Base-by-base conservation (phyloP, 129 eudicot species). In the Artemisia annua region DNA sequence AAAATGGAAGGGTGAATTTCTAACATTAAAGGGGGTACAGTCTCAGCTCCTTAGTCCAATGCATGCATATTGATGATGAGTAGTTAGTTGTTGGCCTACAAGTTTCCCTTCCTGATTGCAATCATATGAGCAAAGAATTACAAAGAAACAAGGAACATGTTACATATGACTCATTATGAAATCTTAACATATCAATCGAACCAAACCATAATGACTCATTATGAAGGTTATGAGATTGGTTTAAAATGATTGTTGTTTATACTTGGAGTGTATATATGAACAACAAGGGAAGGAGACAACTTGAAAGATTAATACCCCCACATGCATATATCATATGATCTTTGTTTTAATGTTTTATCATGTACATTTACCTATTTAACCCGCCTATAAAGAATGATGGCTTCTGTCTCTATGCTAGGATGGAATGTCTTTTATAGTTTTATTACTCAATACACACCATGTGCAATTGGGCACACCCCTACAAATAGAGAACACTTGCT, bases 401-500 rank as follows among this genome's bases (percentile, higher is more conserved):
- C 49, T 50, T 73, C 26, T 32, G 51, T 53, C 62, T 28, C 62
- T 30, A 50, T 72, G 69, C 50, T 24, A 73, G 61, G 70, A 43
- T 49, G 28, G 51, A 63, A 50, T 51, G 71, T 66, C 78, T 74
- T 74, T 74, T 32, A 63, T 51, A n/a, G n/a, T n/a, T n/a, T n/a
- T n/a, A n/a, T n/a, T 3, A 35, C 32, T 51, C 63, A 18, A 62
- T 50, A 20, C 22, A 63, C 48, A 28, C 60, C 72, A 68, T 68
- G 72, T 68, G 72, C 72, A 50, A 24, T 49, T 26, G 72, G 72
- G 24, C 60, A 68, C 60, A 68, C 43, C 60, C 50, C 62, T 63
- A 55, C 18, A 74, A 74, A 63, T 39, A 74, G 22, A 53, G 48
- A 63, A 20, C 65, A 52, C 71, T 74, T 74, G 79, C 79, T 74